These are phyloP conservation scores for Apiotrichum gracile DNA, from an alignment of 1,284 basidiomycete genomes.

Conservation along the genomic window DNA sequence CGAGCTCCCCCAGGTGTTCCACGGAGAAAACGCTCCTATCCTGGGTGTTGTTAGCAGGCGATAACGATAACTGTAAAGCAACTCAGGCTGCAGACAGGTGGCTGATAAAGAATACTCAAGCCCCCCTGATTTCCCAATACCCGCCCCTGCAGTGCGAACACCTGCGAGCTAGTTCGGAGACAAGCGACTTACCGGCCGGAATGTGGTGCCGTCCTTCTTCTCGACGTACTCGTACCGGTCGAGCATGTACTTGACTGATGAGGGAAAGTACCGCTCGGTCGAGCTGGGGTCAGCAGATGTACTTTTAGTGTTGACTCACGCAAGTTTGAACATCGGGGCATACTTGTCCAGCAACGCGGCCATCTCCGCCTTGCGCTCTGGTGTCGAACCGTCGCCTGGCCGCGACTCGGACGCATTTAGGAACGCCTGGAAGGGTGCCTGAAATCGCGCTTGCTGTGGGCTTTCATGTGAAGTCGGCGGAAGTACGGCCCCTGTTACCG, in stretches of 20 bases:
- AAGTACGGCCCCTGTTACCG: too few relatives aligned
- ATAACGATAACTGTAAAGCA: too few relatives aligned
- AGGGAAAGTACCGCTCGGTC: constrained; percentile 37
- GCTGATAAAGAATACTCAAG: too few relatives aligned
- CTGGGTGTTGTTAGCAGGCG: constrained; percentile 10
- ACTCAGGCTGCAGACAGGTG: too few relatives aligned
- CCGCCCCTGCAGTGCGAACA: too few relatives aligned
- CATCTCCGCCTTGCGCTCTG: constrained; percentile 21
- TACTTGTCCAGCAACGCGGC: constrained; percentile 30
- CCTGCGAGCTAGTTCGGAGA: background rate
- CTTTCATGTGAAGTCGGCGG: too few relatives aligned
- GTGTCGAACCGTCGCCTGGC: background rate
- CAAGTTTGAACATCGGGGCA: constrained; percentile 41
- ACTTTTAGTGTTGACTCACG: constrained; percentile 16
- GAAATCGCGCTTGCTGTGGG: too few relatives aligned
- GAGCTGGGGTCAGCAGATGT: constrained; percentile 13
- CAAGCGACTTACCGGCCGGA: background rate
- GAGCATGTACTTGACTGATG: constrained; percentile 42
- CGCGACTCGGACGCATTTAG: background rate
- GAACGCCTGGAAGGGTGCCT: background rate
- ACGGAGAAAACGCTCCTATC: constrained; percentile 19
- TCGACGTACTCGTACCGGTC: constrained; percentile 29
- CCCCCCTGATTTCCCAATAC: too few relatives aligned
- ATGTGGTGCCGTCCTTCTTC: constrained; percentile 12
- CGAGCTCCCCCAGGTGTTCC: constrained; percentile 20